Evolutionary conservation across 352 stramenopile genomes (phyloP).

Genomic region (Phytophthora pinifolia): DNA sequence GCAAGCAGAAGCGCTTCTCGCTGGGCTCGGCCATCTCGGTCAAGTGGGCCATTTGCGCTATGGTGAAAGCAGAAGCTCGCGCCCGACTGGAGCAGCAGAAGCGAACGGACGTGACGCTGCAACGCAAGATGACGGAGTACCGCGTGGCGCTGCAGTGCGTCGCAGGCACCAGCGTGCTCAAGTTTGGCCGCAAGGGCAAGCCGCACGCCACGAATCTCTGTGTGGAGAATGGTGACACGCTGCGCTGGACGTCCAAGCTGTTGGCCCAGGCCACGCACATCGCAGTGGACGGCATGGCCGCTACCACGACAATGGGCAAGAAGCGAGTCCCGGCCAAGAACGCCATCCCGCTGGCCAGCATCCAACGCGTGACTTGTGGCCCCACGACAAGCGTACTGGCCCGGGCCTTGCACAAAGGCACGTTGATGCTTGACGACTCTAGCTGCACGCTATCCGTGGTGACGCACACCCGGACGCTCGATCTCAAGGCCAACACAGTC

Average conservation of each 20-base stretch:
- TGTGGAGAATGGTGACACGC: conserved; percentile 76
- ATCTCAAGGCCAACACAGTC: conserved; percentile 67
- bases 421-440: conserved; percentile 48
- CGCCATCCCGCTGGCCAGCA: conserved; percentile 56
- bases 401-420: conserved; percentile 71
- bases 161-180: conserved; percentile 64
- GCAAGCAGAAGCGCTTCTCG: conserved; percentile 28
- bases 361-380: conserved; percentile 53
- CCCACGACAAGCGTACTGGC: conserved; percentile 65
- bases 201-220: conserved; percentile 71
- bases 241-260: conserved; percentile 83
- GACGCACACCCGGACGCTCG: conserved; percentile 69
- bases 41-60: conserved; percentile 63
- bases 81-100: conserved; percentile 45
- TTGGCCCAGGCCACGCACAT: conserved; percentile 38
- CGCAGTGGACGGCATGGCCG: conserved; percentile 28
- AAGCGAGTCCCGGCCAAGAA: conserved; percentile 60
- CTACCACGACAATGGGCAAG: conserved; percentile 43
- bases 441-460: conserved; percentile 82
- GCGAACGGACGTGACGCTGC: conserved; percentile 50
- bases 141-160: conserved; percentile 82
- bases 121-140: conserved; percentile 85
- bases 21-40: conserved; percentile 46
- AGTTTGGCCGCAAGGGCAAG: conserved; percentile 81
- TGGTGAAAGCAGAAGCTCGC: conserved; percentile 50